Conservation (phyloP, 345 rosid species). For the Populus ilicifolia region DNA sequence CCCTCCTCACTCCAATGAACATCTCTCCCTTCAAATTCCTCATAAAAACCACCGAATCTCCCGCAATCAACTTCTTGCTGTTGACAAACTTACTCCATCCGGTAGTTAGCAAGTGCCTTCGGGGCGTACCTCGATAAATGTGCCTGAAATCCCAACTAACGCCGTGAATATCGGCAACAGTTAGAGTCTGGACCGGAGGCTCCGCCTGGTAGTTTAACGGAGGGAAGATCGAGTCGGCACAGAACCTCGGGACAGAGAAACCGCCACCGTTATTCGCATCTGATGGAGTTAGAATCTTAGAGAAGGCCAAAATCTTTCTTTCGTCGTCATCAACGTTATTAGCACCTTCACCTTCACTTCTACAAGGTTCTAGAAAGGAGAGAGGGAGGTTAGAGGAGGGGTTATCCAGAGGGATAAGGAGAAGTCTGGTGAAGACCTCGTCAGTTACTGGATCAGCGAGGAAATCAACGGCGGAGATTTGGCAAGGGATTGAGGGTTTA, state of each 20-base stretch:
- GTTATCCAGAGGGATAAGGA: conserved; percentile 30
- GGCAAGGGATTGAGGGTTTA: conserved; percentile 36
- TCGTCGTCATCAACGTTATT: conserved; percentile 28
- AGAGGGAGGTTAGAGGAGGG: neutral
- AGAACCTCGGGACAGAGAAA: conserved; percentile 87
- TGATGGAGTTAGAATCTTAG: conserved; percentile 75
- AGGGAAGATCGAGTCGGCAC: conserved; percentile 87
- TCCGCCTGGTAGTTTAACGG: conserved; percentile 66
- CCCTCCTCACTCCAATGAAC: conserved; percentile 70
- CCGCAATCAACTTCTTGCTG: conserved; percentile 76
- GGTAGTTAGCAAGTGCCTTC: conserved; percentile 79
- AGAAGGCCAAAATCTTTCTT: conserved; percentile 47
- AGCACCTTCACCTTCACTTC: conserved; percentile 2
- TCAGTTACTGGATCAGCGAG: conserved; percentile 73
- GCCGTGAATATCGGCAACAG: conserved; percentile 69
- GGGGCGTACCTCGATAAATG: conserved; percentile 85
- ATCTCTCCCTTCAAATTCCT: conserved; percentile 46
- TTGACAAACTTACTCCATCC: conserved; percentile 98
- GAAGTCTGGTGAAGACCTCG: conserved; percentile 58
- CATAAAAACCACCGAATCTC: conserved; percentile 87
- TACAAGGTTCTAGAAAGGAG: conserved; percentile 14
- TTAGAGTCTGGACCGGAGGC: conserved; percentile 74
- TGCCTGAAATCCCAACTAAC: conserved; percentile 71
- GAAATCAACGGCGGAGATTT: conserved; percentile 47
- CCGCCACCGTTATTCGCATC: conserved; percentile 98